Evolutionary conservation across 2,329 filamentous ascomycete genomes (phyloP).

Genomic region (Penicillium frequentans): DNA sequence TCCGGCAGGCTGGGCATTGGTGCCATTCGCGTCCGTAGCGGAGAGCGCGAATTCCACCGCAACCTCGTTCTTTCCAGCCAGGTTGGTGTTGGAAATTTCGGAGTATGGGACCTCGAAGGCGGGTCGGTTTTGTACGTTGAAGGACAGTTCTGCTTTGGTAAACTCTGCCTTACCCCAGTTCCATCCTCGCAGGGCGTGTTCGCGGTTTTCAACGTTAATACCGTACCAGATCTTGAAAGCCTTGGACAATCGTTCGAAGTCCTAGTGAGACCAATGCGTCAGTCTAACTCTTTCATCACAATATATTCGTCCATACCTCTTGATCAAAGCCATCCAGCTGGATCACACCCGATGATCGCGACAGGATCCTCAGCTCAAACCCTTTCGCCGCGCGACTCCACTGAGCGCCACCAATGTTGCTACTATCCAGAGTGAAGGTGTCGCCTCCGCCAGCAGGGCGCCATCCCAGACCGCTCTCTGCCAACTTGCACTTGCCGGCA

Average conservation of each 20-base stretch:
- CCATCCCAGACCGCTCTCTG: conserved; percentile 93
- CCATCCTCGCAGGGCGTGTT: conserved; percentile 94
- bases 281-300: conserved; percentile 10
- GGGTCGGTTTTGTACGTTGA: conserved; percentile 95
- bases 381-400: conserved; percentile 94
- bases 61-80: conserved; percentile 96
- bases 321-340: conserved; percentile 94
- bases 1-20: conserved; percentile 72
- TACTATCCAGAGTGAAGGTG: conserved; percentile 87
- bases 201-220: conserved; percentile 84
- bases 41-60: conserved; percentile 89
- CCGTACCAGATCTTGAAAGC: conserved; percentile 99
- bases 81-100: conserved; percentile 95
- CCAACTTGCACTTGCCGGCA: conserved; percentile 89
- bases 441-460: conserved; percentile 84
- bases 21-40: conserved; percentile 68
- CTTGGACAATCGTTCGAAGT: conserved; percentile 86
- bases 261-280: conserved; percentile 47
- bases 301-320: conserved; percentile 55
- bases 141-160: conserved; percentile 88
- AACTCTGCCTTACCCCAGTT: conserved; percentile 99
- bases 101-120: conserved; percentile 97
- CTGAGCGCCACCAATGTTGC: conserved; percentile 81
- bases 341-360: conserved; percentile 79
- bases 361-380: conserved; percentile 88